phyloP scores from a whole-genome alignment of 164 flowering plant species.

The Umbilicus rupestris region DNA sequence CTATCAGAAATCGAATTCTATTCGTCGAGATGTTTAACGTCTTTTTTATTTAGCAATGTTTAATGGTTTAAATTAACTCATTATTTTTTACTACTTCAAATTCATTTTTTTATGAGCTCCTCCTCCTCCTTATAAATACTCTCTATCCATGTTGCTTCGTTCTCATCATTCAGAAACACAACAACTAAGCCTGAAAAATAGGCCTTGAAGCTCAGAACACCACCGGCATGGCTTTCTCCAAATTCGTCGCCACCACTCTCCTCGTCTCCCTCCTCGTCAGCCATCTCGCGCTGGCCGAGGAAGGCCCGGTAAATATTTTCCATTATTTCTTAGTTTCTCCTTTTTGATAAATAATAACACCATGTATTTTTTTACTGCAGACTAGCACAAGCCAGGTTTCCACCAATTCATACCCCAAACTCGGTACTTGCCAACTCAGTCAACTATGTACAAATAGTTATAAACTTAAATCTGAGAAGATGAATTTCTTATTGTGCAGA shows the following conservation, averaged over 20 bases:
- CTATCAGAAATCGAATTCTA: too few species aligned
- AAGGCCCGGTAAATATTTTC: neutral
- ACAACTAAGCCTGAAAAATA: neutral
- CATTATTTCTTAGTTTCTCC: neutral
- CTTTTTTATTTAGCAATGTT: too few species aligned
- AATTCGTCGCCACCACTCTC: neutral
- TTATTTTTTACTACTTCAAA: too few species aligned
- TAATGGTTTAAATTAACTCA: too few species aligned
- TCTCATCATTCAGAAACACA: neutral
- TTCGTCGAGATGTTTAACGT: too few species aligned
- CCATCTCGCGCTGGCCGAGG: neutral
- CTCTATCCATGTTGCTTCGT: neutral
- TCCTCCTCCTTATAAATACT: neutral
- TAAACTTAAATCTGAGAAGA: too few species aligned
- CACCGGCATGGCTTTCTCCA: neutral
- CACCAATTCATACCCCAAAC: neutral
- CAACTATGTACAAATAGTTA: neutral
- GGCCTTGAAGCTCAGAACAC: neutral
- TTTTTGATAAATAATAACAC: neutral
- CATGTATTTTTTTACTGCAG: neutral
- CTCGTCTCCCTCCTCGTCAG: neutral
- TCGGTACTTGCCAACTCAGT: neutral
- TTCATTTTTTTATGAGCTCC: too few species aligned
- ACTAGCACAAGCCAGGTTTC: neutral
- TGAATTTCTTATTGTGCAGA: conserved; percentile 1